phyloP scores from a whole-genome alignment of 2,329 filamentous ascomycete genomes.

The Shiraia sp. region DNA sequence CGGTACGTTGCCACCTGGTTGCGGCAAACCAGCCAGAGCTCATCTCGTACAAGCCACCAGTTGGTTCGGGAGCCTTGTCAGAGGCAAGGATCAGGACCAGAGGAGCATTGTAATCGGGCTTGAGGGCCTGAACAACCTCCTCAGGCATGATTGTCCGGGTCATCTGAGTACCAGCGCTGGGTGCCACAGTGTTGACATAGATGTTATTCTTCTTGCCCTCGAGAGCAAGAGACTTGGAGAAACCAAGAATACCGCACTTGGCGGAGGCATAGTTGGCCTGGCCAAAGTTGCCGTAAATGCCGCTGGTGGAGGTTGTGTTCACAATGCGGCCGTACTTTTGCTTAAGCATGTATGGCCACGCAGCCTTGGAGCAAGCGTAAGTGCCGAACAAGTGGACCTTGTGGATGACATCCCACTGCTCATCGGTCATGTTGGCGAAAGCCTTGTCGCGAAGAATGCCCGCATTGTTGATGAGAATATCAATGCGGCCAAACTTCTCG shows the following conservation, averaged over 20 bases:
- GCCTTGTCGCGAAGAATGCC: conserved; percentile 98
- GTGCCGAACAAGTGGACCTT: conserved; percentile 92
- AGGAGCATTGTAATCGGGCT: conserved; percentile 97
- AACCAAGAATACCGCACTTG: conserved; percentile 79
- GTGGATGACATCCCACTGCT: conserved; percentile 87
- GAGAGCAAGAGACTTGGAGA: conserved; percentile 88
- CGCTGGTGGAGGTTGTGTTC: conserved; percentile 95
- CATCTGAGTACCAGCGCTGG: conserved; percentile 95
- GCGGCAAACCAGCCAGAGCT: conserved; percentile 90
- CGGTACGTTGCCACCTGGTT: conserved; percentile 92
- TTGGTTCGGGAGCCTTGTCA: conserved; percentile 84
- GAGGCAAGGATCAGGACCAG: conserved; percentile 84
- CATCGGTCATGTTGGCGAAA: conserved; percentile 96
- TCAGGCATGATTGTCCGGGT: conserved; percentile 92
- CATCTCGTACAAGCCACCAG: conserved; percentile 89
- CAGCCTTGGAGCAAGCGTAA: conserved; percentile 95
- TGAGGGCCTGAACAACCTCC: conserved; percentile 98
- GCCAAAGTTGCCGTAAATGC: conserved; percentile 98
- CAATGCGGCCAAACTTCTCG: conserved; percentile 88
- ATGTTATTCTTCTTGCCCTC: conserved; percentile 98
- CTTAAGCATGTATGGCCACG: conserved; percentile 96
- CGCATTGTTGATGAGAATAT: conserved; percentile 97
- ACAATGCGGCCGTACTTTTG: conserved; percentile 97
- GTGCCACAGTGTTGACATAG: conserved; percentile 95
- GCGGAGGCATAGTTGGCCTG: conserved; percentile 93